Percentiles rank a stretch among this genome's conserved stretches.
Conservation (phyloP, 768 basidiomycete species). For the Mycena galericulata region DNA sequence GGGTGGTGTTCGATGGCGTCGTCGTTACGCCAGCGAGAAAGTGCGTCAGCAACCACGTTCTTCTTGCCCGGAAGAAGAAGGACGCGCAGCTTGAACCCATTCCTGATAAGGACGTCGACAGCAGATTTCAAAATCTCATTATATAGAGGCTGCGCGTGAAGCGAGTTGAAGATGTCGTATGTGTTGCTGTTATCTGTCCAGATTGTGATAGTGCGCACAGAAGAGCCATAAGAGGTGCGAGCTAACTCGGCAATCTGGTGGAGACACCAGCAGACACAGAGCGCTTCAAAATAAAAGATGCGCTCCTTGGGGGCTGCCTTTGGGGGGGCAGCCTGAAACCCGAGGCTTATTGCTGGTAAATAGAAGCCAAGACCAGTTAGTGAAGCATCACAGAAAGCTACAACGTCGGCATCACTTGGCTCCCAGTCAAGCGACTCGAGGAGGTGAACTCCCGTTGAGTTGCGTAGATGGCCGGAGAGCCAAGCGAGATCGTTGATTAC, state of each 20-base stretch:
- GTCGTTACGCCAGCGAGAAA: constrained; percentile 38
- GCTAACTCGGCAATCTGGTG: background rate
- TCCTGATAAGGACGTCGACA: constrained; percentile 31
- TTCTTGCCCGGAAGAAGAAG: constrained; percentile 40
- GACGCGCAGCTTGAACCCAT: constrained; percentile 35
- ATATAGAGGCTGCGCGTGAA: constrained; percentile 33
- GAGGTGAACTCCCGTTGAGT: background rate
- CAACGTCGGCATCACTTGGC: background rate
- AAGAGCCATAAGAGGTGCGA: background rate
- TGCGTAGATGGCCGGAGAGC: constrained; percentile 26
- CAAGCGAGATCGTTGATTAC: constrained; percentile 32
- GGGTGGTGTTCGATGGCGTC: background rate
- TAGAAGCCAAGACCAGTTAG: background rate
- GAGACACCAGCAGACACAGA: constrained; percentile 26
- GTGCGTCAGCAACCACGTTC: constrained; percentile 47
- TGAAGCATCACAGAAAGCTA: constrained; percentile 14
- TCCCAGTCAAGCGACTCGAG: constrained; percentile 12
- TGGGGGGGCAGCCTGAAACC: background rate
- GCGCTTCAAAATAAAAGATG: constrained; percentile 34
- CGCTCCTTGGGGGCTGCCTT: too few relatives aligned
- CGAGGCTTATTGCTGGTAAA: background rate
- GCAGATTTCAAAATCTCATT: constrained; percentile 40
- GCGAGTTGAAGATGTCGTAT: constrained; percentile 16
- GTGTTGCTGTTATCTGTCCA: constrained; percentile 36
- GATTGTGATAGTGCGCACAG: constrained; percentile 12